Percentiles rank a stretch among this genome's conserved stretches.
phyloP scores from a whole-genome alignment of 352 stramenopile genomes.

The Phytophthora pisi region DNA sequence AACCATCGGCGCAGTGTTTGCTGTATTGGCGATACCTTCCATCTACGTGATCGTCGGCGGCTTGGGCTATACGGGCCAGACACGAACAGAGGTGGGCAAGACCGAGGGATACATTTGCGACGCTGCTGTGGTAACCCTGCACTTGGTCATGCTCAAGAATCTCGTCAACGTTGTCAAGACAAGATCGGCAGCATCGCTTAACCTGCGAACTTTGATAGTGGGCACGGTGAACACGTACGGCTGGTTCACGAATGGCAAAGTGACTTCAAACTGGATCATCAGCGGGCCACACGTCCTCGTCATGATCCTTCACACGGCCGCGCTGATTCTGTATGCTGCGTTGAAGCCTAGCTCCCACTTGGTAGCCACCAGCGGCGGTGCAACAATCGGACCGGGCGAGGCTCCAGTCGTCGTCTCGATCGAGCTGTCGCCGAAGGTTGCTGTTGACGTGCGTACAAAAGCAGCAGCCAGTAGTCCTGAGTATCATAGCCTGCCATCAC shows the following conservation, averaged over 20 bases:
- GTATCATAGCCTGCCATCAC: constrained; percentile 13
- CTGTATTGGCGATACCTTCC: constrained; percentile 15
- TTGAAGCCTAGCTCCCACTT: constrained; percentile 5
- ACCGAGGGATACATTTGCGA: constrained; percentile 34
- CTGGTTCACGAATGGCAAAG: constrained; percentile 46
- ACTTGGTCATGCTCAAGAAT: constrained; percentile 43
- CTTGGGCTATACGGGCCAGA: constrained; percentile 24
- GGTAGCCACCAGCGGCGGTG: not conserved
- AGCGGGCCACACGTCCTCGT: constrained; percentile 45
- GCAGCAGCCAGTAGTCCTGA: constrained; percentile 1
- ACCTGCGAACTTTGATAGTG: constrained; percentile 36
- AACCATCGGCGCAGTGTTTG: not conserved
- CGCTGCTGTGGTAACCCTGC: constrained; percentile 35
- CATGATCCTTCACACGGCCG: constrained; percentile 29
- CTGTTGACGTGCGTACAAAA: not conserved
- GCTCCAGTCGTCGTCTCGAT: constrained; percentile 3
- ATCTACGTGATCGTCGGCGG: constrained; percentile 27
- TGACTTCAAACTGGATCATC: constrained; percentile 52
- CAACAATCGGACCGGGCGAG: not conserved
- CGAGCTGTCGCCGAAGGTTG: constrained; percentile 9
- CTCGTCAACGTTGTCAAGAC: constrained; percentile 35
- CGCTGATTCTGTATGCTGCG: constrained; percentile 20
- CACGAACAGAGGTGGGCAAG: constrained; percentile 11
- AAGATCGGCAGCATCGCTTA: constrained; percentile 39
- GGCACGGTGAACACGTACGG: constrained; percentile 48